Conservation (phyloP, 495 filamentous ascomycete species). For the Letharia columbiana region DNA sequence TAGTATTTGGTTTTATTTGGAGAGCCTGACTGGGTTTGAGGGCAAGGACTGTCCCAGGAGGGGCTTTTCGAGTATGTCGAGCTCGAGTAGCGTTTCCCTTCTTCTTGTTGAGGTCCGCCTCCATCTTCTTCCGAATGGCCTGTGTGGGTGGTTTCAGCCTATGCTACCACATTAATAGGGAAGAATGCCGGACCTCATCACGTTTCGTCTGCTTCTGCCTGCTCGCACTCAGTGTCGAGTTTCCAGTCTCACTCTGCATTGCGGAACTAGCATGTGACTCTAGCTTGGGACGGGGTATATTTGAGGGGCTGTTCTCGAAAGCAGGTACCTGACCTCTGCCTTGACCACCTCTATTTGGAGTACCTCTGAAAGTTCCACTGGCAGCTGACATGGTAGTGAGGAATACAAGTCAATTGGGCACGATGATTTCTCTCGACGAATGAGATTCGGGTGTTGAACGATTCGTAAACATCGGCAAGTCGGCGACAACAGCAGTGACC, state of each 20-base stretch:
- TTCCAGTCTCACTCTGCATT: constrained; percentile 56
- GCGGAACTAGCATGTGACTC: constrained; percentile 48
- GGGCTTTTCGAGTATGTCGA: constrained; percentile 80
- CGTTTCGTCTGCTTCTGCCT: constrained; percentile 91
- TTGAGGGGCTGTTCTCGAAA: constrained; percentile 58
- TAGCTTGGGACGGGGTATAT: constrained; percentile 75
- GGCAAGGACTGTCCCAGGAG: constrained; percentile 90
- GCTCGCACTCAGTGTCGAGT: constrained; percentile 73
- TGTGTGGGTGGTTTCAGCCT: constrained; percentile 37
- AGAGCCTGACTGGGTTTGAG: constrained; percentile 91
- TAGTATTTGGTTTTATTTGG: constrained; percentile 93
- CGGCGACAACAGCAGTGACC: neutral
- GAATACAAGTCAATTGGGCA: constrained; percentile 5
- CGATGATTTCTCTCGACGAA: constrained; percentile 10
- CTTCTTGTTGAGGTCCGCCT: constrained; percentile 96
- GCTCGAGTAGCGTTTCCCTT: constrained; percentile 68
- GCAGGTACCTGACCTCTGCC: constrained; percentile 57
- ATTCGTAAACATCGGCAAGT: constrained; percentile 13
- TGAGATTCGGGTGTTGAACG: constrained; percentile 2
- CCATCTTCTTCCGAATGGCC: constrained; percentile 95
- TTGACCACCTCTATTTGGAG: constrained; percentile 47
- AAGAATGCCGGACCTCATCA: constrained; percentile 75
- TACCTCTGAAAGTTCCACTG: constrained; percentile 48
- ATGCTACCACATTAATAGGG: neutral
- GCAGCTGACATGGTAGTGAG: constrained; percentile 49